Percentiles rank a stretch among this genome's conserved stretches.
Evolutionary conservation across 73 alveolate species (phyloP).

Genomic region (Stentor coeruleus): DNA sequence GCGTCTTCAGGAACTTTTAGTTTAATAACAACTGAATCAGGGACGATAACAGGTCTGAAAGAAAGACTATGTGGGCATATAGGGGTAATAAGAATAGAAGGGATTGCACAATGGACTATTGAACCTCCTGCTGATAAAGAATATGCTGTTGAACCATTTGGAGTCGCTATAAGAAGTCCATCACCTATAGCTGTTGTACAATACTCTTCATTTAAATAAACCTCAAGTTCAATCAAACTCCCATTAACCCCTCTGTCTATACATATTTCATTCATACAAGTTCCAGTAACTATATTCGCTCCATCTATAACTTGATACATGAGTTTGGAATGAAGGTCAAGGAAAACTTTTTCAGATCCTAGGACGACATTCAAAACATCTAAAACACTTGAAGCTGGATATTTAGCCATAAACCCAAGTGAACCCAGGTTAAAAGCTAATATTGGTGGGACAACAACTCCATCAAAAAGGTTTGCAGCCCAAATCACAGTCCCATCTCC

Average conservation of each 20-base stretch:
- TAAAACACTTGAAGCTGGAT: neutral
- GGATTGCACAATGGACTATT: constrained; percentile 84
- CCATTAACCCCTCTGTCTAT: constrained; percentile 26
- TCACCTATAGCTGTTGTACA: constrained; percentile 70
- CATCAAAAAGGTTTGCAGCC: constrained; percentile 17
- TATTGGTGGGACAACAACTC: neutral
- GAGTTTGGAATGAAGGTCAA: neutral
- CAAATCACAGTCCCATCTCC: constrained; percentile 43
- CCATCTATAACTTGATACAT: neutral
- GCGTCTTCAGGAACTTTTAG: constrained; percentile 56
- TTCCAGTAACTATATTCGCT: neutral
- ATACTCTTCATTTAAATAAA: constrained; percentile 44
- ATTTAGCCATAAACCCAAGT: constrained; percentile 8
- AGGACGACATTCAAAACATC: neutral
- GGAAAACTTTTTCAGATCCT: neutral
- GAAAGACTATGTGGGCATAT: constrained; percentile 97
- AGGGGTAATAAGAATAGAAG: constrained; percentile 83
- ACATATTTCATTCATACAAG: constrained; percentile 14
- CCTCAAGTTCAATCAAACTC: constrained; percentile 32
- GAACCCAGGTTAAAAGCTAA: neutral
- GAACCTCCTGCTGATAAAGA: constrained; percentile 99
- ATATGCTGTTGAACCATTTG: constrained; percentile 99
- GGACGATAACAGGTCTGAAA: constrained; percentile 97
- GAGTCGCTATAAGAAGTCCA: constrained; percentile 92
- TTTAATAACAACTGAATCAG: constrained; percentile 65